Conservation (phyloP, 2,329 filamentous ascomycete species). For the Pseudogymnoascus sp. region DNA sequence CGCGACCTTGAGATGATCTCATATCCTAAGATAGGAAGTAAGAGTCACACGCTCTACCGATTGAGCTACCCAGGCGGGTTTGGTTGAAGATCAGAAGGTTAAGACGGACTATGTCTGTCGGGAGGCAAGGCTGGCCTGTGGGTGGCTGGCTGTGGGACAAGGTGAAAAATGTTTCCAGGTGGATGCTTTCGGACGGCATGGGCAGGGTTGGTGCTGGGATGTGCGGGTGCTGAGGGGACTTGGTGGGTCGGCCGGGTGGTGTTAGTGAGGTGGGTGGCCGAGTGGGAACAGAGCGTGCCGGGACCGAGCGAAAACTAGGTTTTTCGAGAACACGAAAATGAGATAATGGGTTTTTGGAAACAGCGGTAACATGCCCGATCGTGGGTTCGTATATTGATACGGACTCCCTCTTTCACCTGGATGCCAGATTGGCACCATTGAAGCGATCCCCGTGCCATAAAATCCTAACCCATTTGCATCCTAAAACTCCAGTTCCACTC, state of each 20-base stretch:
- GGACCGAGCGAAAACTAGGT: neutral
- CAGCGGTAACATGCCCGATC: neutral
- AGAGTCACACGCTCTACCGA: conserved; percentile 68
- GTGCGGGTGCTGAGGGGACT: neutral
- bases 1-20: conserved; percentile 6
- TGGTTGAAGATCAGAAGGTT: neutral
- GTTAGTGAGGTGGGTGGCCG: conserved; percentile 1
- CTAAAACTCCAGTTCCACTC: neutral
- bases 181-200: neutral
- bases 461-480: neutral
- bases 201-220: conserved; percentile 1
- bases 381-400: neutral
- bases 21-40: conserved; percentile 21
- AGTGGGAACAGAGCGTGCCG: neutral
- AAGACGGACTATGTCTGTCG: neutral
- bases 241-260: neutral
- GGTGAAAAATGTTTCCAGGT: neutral
- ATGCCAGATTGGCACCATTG: neutral
- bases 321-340: neutral
- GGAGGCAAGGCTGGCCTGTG: neutral
- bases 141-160: neutral
- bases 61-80: conserved; percentile 44
- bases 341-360: neutral
- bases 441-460: neutral
- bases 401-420: neutral